Percentiles rank a stretch among this genome's conserved stretches.
phyloP scores from a whole-genome alignment of 371 early-diverging fungal species.

The Mortierella sp. region DNA sequence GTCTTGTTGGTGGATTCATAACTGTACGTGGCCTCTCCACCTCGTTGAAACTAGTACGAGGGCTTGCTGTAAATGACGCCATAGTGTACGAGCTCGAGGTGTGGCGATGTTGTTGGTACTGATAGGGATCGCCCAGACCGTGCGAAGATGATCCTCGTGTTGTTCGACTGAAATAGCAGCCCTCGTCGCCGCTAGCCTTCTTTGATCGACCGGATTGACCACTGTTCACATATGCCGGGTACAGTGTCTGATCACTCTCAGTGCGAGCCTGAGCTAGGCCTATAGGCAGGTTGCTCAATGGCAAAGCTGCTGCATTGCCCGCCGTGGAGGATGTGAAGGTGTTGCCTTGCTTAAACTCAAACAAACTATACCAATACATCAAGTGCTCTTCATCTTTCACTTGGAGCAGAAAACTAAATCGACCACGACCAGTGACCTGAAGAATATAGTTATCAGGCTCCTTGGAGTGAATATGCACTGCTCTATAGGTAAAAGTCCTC shows the following conservation, averaged over 20 bases:
- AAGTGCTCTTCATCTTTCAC: conserved; percentile 62
- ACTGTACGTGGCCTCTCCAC: not conserved
- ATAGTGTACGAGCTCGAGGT: conserved; percentile 26
- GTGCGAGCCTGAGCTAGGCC: conserved; percentile 13
- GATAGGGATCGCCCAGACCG: not conserved
- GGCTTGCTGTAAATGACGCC: conserved; percentile 29
- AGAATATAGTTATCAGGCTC: conserved; percentile 64
- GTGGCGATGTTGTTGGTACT: conserved; percentile 15
- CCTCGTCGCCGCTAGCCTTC: not conserved
- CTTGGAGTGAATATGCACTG: conserved; percentile 59
- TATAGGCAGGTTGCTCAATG: conserved; percentile 1
- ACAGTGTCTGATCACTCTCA: conserved; percentile 41
- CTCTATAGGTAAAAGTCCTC: conserved; percentile 59
- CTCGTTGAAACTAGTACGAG: conserved; percentile 21
- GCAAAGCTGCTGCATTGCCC: not conserved
- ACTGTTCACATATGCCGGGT: not conserved
- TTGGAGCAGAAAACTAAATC: conserved; percentile 65
- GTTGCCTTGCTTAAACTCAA: conserved; percentile 40
- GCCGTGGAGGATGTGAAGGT: not conserved
- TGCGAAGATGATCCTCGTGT: conserved; percentile 1
- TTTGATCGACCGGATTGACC: not conserved
- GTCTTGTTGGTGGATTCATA: conserved; percentile 18
- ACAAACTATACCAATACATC: conserved; percentile 61
- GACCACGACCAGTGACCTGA: conserved; percentile 62
- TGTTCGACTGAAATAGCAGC: conserved; percentile 11